phyloP scores from a whole-genome alignment of 169 alveolate species.

The Amoebophrya sp. region DNA sequence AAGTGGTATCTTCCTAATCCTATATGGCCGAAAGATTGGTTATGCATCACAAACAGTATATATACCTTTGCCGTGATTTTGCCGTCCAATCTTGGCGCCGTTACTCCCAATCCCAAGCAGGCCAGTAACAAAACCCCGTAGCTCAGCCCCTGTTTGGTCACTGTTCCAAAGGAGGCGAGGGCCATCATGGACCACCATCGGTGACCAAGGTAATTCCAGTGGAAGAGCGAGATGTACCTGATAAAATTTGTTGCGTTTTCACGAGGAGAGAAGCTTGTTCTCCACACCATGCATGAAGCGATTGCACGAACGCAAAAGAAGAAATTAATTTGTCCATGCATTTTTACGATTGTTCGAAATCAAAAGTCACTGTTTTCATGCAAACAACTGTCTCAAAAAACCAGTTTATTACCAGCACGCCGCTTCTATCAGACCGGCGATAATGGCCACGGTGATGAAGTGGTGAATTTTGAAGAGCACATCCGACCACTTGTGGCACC shows the following conservation, averaged over 20 bases:
- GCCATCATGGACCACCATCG: neutral
- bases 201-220: neutral
- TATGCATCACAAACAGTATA: too few relatives aligned
- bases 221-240: neutral
- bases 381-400: too few relatives aligned
- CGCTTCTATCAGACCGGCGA: neutral
- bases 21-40: too few relatives aligned
- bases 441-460: neutral
- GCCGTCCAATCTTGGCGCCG: neutral
- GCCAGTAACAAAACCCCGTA: neutral
- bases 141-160: neutral
- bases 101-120: neutral
- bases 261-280: too few relatives aligned
- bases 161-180: neutral
- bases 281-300: too few relatives aligned
- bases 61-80: neutral
- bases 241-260: too few relatives aligned
- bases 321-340: too few relatives aligned
- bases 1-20: too few relatives aligned
- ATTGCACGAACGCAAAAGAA: too few relatives aligned
- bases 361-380: too few relatives aligned
- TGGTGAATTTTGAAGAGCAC: neutral
- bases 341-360: too few relatives aligned
- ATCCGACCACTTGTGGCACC: neutral
- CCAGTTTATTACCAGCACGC: neutral